Conservation (phyloP, 2,329 filamentous ascomycete species). For the Colletotrichum liaoningense region DNA sequence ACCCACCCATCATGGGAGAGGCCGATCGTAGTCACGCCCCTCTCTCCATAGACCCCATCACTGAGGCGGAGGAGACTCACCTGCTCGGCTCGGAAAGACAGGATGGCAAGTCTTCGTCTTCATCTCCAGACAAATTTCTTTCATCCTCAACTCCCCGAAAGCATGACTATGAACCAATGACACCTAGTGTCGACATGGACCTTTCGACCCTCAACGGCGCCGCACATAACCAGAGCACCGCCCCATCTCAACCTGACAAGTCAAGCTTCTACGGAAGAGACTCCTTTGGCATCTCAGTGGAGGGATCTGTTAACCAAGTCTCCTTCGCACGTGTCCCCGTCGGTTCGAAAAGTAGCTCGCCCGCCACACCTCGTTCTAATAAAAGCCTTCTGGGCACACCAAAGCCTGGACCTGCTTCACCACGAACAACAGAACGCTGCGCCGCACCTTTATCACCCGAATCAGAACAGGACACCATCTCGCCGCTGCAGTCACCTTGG, state of each 20-base stretch:
- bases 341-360: slow-evolving; percentile 31
- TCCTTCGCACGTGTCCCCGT: slow-evolving; percentile 26
- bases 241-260: background rate
- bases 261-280: background rate
- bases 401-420: background rate
- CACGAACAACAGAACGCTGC: background rate
- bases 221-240: slow-evolving; percentile 5
- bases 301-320: slow-evolving; percentile 1
- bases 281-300: background rate
- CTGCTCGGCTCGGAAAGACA: slow-evolving; percentile 7
- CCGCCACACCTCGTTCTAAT: slow-evolving; percentile 11
- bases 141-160: slow-evolving; percentile 17
- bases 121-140: slow-evolving; percentile 1
- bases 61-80: slow-evolving; percentile 25
- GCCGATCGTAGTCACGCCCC: background rate
- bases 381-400: slow-evolving; percentile 1
- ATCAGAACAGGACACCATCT: slow-evolving; percentile 15
- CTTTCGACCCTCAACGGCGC: slow-evolving; percentile 13
- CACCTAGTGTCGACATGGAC: slow-evolving; percentile 20
- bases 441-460: background rate
- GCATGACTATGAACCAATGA: slow-evolving; percentile 25
- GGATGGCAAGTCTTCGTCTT: background rate
- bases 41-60: slow-evolving; percentile 14
- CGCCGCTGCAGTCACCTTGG: slow-evolving; percentile 11
- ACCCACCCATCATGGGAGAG: slow-evolving; percentile 7